phyloP scores from a whole-genome alignment of 371 early-diverging fungal species.

The Actinomortierella wolfii region DNA sequence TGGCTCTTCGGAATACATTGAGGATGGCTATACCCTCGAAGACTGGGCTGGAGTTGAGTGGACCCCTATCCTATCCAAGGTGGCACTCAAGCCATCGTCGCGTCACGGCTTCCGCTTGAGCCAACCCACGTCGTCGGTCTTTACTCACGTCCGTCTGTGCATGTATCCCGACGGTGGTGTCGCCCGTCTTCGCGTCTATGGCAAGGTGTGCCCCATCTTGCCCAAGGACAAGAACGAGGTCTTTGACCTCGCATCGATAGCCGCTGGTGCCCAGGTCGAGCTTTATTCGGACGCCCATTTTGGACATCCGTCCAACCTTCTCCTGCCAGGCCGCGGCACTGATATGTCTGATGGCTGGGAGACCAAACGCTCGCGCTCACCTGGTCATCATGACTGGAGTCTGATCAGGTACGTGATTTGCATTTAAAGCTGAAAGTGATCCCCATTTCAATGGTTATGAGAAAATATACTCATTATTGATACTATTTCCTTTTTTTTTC shows the following conservation, averaged over 20 bases:
- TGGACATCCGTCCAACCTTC: slow-evolving; percentile 68
- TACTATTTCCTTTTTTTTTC: slow-evolving; percentile 20
- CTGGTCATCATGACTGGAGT: slow-evolving; percentile 72
- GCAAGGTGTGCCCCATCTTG: slow-evolving; percentile 73
- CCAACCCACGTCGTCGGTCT: slow-evolving; percentile 46
- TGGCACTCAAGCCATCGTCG: slow-evolving; percentile 57
- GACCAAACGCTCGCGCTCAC: slow-evolving; percentile 66
- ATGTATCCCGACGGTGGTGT: slow-evolving; percentile 91
- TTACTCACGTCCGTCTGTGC: slow-evolving; percentile 76
- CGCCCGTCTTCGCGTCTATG: slow-evolving; percentile 80
- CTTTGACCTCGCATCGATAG: slow-evolving; percentile 75
- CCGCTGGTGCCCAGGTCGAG: slow-evolving; percentile 73
- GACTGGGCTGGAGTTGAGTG: slow-evolving; percentile 49
- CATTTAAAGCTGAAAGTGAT: too few species aligned
- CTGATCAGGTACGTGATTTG: slow-evolving; percentile 19
- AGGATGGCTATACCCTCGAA: too few species aligned
- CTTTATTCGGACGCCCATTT: slow-evolving; percentile 74
- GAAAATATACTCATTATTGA: not conserved
- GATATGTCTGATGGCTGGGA: slow-evolving; percentile 80
- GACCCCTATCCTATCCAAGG: slow-evolving; percentile 74
- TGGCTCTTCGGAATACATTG: too few species aligned
- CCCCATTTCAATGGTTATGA: too few species aligned
- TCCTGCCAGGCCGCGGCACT: slow-evolving; percentile 73
- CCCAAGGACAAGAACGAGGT: slow-evolving; percentile 51
- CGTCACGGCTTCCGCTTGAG: slow-evolving; percentile 72